Evolutionary conservation across 768 basidiomycete species (phyloP), one percentile per base, ranked within the genome.

Genomic region (Russula sp.): DNA sequence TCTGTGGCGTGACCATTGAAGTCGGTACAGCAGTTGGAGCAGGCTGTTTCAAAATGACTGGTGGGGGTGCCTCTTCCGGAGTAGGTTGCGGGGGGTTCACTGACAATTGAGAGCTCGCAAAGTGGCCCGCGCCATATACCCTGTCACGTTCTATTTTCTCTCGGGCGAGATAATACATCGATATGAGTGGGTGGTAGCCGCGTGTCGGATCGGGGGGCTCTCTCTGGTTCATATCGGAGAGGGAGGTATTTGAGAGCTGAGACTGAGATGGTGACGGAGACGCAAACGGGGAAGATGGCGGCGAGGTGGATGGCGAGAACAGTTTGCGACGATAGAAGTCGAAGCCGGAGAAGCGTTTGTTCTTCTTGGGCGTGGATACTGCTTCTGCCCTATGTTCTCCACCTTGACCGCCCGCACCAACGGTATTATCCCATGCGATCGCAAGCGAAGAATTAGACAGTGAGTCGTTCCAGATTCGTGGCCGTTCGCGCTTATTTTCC

Each of bases 131-230:
- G 0, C 96, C 97, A 73, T 95, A 98, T 7, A 99, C 90, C 55
- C 83, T 81, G 68, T 99, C 97, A 58, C 97, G 79, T 70, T 98
- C 94, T 70, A 94, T 78, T 79, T 98, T 98, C 77, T 99, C 97
- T 56, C 92, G 80, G 5, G 95, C 90, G 20, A 99, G 84, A 76
- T 86, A 98, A 73, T 99, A 99, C 76, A 99, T 98, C 35, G 94
- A 93, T 49, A 98, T 82, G 32, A 99, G 80, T 0, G 93, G 95
- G 71, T 98, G 93, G 77, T 93, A 99, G 1, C 94, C 97, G 57
- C 83, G 78, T 14, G 93, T 96, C 5, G 96, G 95, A 70, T 99
- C 96, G 64, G 77, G 65, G 11, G 79, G 80, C 63, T 86, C 76
- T 32, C 67, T 61, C 77, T 77, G 73, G 13, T 73, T 52, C 11